Percentiles rank a stretch among this genome's conserved stretches.
These are phyloP conservation scores for Lanzia echinophila DNA, from an alignment of 2,329 filamentous ascomycete species.

Conservation along the genomic window DNA sequence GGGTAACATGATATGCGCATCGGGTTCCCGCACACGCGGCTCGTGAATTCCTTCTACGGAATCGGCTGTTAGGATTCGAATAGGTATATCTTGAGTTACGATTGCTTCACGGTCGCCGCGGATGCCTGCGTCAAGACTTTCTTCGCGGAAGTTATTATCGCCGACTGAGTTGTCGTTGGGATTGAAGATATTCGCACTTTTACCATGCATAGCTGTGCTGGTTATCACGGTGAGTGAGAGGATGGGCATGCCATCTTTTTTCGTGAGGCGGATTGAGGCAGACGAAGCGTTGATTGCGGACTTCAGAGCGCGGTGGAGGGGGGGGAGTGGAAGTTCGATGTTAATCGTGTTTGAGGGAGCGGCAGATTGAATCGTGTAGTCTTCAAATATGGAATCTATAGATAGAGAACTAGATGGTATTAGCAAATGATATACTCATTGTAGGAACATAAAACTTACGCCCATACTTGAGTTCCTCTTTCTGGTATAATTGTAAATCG, in stretches of 20 bases:
- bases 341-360: constrained; percentile 85
- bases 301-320: constrained; percentile 83
- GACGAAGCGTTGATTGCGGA: constrained; percentile 77
- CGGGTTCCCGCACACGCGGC: constrained; percentile 81
- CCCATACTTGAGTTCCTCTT: constrained; percentile 93
- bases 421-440: constrained; percentile 26
- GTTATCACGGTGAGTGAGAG: constrained; percentile 87
- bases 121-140: constrained; percentile 47
- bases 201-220: constrained; percentile 50
- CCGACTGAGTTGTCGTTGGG: constrained; percentile 39
- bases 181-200: constrained; percentile 32
- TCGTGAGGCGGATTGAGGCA: constrained; percentile 82
- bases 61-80: constrained; percentile 76
- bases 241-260: constrained; percentile 81
- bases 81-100: constrained; percentile 93
- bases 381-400: constrained; percentile 81
- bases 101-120: constrained; percentile 76
- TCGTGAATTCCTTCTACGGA: constrained; percentile 92
- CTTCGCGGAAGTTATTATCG: constrained; percentile 41
- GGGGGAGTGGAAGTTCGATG: constrained; percentile 84
- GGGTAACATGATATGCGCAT: constrained; percentile 88
- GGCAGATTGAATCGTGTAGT: constrained; percentile 79
- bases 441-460: constrained; percentile 47
- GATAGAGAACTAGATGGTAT: constrained; percentile 42
- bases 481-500: constrained; percentile 96